These are phyloP conservation scores for Aethionema arabicum DNA, from an alignment of 345 rosid species.

Conservation along the genomic window DNA sequence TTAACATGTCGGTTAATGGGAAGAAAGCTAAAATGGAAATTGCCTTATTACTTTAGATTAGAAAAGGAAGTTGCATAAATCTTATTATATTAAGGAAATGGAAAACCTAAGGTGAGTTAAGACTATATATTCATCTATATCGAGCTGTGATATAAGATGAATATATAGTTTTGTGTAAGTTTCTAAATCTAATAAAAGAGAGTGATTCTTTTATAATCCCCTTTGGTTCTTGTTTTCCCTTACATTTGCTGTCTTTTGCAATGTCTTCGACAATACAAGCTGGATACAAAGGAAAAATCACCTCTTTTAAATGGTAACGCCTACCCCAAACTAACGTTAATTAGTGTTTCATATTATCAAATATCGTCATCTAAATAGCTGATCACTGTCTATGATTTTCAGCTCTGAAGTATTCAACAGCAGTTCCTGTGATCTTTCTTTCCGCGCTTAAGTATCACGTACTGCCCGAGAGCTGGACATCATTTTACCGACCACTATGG, in stretches of 20 bases:
- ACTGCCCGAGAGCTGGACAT: constrained; percentile 71
- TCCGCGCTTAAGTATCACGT: constrained; percentile 96
- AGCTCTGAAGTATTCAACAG: constrained; percentile 96
- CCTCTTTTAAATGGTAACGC: constrained; percentile 78
- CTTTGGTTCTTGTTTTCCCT: constrained; percentile 85
- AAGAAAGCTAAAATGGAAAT: no score
- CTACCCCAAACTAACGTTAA: not conserved
- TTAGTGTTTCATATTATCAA: not conserved
- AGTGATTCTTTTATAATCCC: no score
- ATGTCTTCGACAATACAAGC: constrained; percentile 91
- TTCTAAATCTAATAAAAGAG: no score
- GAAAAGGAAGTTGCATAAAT: no score
- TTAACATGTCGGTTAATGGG: no score
- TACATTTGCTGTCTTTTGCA: constrained; percentile 83
- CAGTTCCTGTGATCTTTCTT: constrained; percentile 93
- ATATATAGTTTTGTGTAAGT: no score
- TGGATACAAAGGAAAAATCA: constrained; percentile 80
- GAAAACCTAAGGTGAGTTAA: no score
- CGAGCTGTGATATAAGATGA: no score
- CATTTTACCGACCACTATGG: constrained; percentile 88
- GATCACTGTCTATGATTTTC: constrained; percentile 43
- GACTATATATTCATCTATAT: no score
- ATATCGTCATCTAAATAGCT: not conserved
- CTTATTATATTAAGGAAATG: no score
- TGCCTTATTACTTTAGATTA: no score